Percentiles rank a stretch among this genome's conserved stretches.
Evolutionary conservation across 805 yeast genomes (phyloP).

Genomic region (Saturnispora quitensis): DNA sequence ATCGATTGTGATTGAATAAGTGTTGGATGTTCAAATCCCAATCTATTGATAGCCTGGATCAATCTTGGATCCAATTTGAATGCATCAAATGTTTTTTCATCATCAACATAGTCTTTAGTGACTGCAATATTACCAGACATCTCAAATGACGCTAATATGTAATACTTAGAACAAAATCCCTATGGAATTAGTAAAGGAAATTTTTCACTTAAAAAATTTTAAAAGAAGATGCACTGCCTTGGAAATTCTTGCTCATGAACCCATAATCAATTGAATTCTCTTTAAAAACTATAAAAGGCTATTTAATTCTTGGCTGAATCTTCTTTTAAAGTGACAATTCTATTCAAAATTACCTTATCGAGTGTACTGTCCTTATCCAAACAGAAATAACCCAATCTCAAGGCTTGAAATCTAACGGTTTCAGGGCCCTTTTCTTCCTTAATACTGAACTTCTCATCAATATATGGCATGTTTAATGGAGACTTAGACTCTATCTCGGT

Average conservation of each 20-base stretch:
- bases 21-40: slow-evolving; percentile 82
- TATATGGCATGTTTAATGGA: slow-evolving; percentile 61
- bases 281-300: not conserved
- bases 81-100: slow-evolving; percentile 59
- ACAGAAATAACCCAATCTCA: slow-evolving; percentile 93
- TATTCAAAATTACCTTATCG: slow-evolving; percentile 63
- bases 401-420: slow-evolving; percentile 94
- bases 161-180: not conserved
- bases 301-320: slow-evolving; percentile 42
- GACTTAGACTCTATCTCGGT: slow-evolving; percentile 54
- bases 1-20: slow-evolving; percentile 86
- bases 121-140: slow-evolving; percentile 35
- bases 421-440: slow-evolving; percentile 64
- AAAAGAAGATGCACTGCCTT: not conserved
- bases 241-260: not conserved
- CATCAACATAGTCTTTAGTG: slow-evolving; percentile 63
- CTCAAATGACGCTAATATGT: not conserved
- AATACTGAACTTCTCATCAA: slow-evolving; percentile 57
- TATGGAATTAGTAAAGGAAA: not conserved
- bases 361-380: slow-evolving; percentile 67
- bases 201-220: not conserved
- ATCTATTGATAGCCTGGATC: slow-evolving; percentile 69
- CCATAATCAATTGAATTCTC: not conserved
- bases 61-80: slow-evolving; percentile 77
- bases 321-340: slow-evolving; percentile 90